These are phyloP conservation scores for Austroboletus niveus DNA, from an alignment of 1,284 basidiomycete species.

Conservation along the genomic window DNA sequence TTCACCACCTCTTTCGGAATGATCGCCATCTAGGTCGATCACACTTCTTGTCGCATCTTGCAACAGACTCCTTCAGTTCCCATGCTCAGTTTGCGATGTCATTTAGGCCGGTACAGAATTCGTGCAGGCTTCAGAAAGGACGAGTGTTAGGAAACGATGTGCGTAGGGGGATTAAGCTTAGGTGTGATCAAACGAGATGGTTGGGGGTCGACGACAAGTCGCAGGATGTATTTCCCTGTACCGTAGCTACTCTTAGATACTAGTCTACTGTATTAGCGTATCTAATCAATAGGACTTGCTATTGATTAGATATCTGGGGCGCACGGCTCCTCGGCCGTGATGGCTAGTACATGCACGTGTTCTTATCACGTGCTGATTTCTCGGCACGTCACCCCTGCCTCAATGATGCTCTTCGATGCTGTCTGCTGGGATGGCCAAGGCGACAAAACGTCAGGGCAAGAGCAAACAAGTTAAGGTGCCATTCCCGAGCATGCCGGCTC, in stretches of 20 bases:
- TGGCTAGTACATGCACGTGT: no score
- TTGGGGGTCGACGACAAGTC: no score
- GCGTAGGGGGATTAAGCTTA: no score
- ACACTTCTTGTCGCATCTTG: slow-evolving; percentile 24
- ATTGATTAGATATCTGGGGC: no score
- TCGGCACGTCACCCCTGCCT: slow-evolving; percentile 11
- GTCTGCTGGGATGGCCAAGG: slow-evolving; percentile 5
- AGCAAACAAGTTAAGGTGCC: slow-evolving; percentile 5
- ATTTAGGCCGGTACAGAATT: slow-evolving; percentile 6
- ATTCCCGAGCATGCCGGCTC: background rate
- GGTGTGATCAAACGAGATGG: no score
- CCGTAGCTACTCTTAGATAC: no score
- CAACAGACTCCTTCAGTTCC: slow-evolving; percentile 7
- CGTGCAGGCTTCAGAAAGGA: slow-evolving; percentile 1
- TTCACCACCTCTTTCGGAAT: slow-evolving; percentile 28
- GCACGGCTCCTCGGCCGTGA: no score
- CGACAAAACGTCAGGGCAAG: background rate
- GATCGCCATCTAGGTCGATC: slow-evolving; percentile 27
- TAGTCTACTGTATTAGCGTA: no score
- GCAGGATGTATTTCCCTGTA: no score
- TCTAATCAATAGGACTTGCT: no score
- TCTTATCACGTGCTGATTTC: no score
- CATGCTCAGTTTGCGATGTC: slow-evolving; percentile 18
- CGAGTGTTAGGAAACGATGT: slow-evolving; percentile 16
- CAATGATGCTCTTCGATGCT: slow-evolving; percentile 31